phyloP scores from a whole-genome alignment of 805 yeast genomes.

The Isabelozyma gotoi region DNA sequence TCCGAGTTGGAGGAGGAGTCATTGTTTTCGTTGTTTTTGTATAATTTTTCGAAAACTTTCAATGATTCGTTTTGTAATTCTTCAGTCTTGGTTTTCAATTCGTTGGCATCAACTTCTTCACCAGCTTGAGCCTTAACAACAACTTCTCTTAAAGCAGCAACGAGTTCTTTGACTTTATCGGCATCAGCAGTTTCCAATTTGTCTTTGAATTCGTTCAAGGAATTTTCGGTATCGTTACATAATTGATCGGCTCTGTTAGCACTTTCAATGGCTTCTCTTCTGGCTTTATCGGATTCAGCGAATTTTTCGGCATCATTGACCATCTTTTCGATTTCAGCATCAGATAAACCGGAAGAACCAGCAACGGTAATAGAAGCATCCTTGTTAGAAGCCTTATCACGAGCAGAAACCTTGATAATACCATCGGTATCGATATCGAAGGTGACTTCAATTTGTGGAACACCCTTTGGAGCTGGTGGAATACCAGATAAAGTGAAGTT shows the following conservation, averaged over 20 bases:
- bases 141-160: conserved; percentile 61
- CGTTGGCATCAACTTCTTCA: conserved; percentile 59
- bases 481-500: conserved; percentile 94
- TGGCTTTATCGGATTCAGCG: conserved; percentile 85
- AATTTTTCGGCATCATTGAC: conserved; percentile 87
- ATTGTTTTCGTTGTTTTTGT: conserved; percentile 26
- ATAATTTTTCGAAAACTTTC: conserved; percentile 71
- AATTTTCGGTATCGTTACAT: conserved; percentile 53
- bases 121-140: conserved; percentile 66
- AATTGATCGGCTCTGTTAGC: conserved; percentile 85
- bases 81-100: conserved; percentile 70
- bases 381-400: conserved; percentile 91
- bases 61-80: conserved; percentile 73
- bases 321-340: conserved; percentile 87
- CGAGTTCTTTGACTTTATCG: conserved; percentile 48
- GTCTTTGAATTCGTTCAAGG: conserved; percentile 48
- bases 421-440: conserved; percentile 98
- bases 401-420: conserved; percentile 91
- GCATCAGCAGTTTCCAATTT: conserved; percentile 46
- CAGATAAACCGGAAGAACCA: conserved; percentile 91
- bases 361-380: conserved; percentile 95
- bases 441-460: conserved; percentile 90
- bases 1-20: conserved; percentile 12
- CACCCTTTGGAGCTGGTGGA: conserved; percentile 95
- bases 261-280: conserved; percentile 77